Evolutionary conservation across 495 filamentous ascomycete species (phyloP).

Genomic region (Penicillium ochrochloron): DNA sequence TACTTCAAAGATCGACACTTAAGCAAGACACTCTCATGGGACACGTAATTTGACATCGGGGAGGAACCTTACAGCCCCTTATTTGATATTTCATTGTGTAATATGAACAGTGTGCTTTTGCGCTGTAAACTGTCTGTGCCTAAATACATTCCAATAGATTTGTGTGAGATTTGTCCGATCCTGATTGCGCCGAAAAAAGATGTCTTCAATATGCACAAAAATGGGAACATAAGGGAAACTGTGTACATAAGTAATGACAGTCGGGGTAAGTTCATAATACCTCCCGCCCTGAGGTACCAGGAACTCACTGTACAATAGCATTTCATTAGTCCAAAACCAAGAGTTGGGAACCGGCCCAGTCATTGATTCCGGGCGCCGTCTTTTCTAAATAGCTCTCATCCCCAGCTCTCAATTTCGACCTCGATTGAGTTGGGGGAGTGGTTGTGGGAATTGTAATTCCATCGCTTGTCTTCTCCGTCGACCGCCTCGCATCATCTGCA

Average conservation of each 20-base stretch:
- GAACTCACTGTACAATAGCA: slow-evolving; percentile 6
- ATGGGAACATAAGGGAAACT: neutral
- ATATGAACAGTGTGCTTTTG: neutral
- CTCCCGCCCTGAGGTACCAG: neutral
- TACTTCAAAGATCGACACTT: too few species aligned
- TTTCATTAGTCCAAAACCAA: neutral
- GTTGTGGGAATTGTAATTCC: slow-evolving; percentile 33
- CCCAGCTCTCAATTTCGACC: slow-evolving; percentile 15
- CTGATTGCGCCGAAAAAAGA: neutral
- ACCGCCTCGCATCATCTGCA: slow-evolving; percentile 37
- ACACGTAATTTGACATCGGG: neutral
- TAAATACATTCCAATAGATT: neutral
- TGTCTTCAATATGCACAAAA: neutral
- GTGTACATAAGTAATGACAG: slow-evolving; percentile 2
- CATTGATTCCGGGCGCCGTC: slow-evolving; percentile 23
- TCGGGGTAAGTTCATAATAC: neutral
- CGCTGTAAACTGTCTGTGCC: neutral
- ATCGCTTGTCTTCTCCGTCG: slow-evolving; percentile 32
- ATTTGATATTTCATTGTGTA: neutral
- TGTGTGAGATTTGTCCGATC: neutral
- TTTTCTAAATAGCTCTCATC: slow-evolving; percentile 4
- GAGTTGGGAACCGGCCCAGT: slow-evolving; percentile 15
- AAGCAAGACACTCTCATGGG: too few species aligned
- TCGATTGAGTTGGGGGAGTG: slow-evolving; percentile 24
- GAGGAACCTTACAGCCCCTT: neutral